Base-by-base conservation (phyloP, 2,329 filamentous ascomycete species). In the Verticillium klebahnii region DNA sequence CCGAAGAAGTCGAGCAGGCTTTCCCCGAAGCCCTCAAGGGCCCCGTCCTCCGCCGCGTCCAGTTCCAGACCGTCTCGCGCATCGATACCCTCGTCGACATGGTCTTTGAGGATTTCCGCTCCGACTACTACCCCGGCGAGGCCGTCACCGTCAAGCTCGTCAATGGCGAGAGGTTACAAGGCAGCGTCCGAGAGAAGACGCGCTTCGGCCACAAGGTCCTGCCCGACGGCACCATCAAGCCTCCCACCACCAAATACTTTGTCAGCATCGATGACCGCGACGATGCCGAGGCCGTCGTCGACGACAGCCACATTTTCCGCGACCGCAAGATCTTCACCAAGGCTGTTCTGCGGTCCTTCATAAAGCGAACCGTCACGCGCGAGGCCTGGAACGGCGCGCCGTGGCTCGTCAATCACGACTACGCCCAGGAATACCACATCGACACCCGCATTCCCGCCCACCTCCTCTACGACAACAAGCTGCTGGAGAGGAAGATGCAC, bases 311-410 rank as follows among this genome's bases (percentile, higher is more conserved):
- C 71, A 89, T 98, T 61, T 89, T 86, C 65, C 89, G 95, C 65
- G 93, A 97, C 72, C 88, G 93, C 59, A 96, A 94, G 69, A 85
- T 92, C 56, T 99, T 98, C 72, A 97, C 94, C 32, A 98, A 99
- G 76, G 89, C 93, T 57, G 93, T 97, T 74, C 81, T 99, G 50
- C 88, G 94, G 37, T 92, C 93, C 6, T 99, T 97, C 67, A 91
- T 99, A 66, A 97, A 97, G 73, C 93, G 96, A 75, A 95, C 93
- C 0, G 90, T 97, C n/a, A 90, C 89, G 2, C 83, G 94, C 64
- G 95, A 98, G 71, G 86, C 92, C 4, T 98, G 93, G 92, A 94
- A 88, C 64, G 94, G 94, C n/a, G 95, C 95, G 0, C 94, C 95
- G 0, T 99, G 95, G 95, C 80, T 96, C 61, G 94, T 98, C 19